These are phyloP conservation scores for Eleusine indica DNA, from an alignment of 176 grass and related monocot species.

Conservation along the genomic window DNA sequence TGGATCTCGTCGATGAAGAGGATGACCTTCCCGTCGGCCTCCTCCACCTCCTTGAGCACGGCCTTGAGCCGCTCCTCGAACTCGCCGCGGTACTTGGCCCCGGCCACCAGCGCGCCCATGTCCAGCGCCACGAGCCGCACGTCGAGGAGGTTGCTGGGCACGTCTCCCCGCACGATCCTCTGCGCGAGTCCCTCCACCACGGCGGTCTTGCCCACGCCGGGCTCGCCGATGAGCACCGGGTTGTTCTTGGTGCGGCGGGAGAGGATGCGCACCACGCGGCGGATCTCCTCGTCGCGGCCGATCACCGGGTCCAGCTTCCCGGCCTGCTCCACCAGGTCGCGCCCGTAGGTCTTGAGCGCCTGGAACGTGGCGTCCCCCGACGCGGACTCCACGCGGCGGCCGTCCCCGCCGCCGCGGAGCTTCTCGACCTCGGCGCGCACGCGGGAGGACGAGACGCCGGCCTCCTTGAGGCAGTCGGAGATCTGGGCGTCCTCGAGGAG, in stretches of 20 bases:
- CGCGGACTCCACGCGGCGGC: conserved; percentile 48
- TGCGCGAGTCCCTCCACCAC: conserved; percentile 76
- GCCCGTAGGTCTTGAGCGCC: conserved; percentile 66
- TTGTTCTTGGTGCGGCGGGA: conserved; percentile 61
- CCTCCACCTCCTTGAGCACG: conserved; percentile 75
- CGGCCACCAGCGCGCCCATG: conserved; percentile 54
- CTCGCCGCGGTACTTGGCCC: conserved; percentile 61
- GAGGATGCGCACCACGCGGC: conserved; percentile 54
- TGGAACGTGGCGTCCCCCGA: conserved; percentile 60
- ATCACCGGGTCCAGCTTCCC: conserved; percentile 68
- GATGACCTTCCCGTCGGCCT: conserved; percentile 70
- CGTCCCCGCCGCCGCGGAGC: conserved; percentile 45
- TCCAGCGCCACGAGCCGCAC: conserved; percentile 62
- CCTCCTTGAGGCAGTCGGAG: conserved; percentile 59
- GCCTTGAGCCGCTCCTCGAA: conserved; percentile 68
- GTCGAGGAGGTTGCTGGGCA: conserved; percentile 60
- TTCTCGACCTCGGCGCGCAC: conserved; percentile 71
- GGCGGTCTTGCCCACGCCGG: conserved; percentile 71
- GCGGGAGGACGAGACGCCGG: conserved; percentile 47
- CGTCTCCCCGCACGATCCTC: conserved; percentile 58
- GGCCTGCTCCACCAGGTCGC: conserved; percentile 71
- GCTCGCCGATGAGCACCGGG: conserved; percentile 72
- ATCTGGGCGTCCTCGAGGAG: conserved; percentile 65
- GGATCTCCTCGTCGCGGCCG: conserved; percentile 71
- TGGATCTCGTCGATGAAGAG: conserved; percentile 80